phyloP scores from a whole-genome alignment of 2,329 filamentous ascomycete genomes.

The Aspergillus tamarii region DNA sequence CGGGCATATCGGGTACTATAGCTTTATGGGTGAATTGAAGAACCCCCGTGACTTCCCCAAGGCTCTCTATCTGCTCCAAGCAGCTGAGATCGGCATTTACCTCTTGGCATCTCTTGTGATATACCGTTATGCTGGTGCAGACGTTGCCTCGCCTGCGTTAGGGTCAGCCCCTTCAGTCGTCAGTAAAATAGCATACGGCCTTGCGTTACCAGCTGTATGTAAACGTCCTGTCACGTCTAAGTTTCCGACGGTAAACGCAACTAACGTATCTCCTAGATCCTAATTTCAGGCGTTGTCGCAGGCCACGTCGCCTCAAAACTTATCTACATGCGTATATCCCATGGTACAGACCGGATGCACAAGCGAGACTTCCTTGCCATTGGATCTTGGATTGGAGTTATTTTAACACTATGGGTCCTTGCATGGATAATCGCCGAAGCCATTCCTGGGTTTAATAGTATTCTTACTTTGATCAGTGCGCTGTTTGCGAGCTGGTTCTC shows the following conservation, averaged over 20 bases:
- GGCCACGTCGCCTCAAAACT: conserved; percentile 68
- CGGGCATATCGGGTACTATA: conserved; percentile 72
- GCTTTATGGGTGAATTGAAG: conserved; percentile 66
- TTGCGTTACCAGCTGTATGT: conserved; percentile 64
- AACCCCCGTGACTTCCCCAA: conserved; percentile 64
- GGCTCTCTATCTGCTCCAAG: conserved; percentile 64
- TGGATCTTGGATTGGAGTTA: conserved; percentile 62
- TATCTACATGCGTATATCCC: conserved; percentile 66
- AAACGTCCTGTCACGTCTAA: not conserved
- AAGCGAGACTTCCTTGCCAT: conserved; percentile 54
- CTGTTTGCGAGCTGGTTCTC: conserved; percentile 70
- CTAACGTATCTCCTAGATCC: conserved; percentile 45
- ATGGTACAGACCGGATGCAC: conserved; percentile 57
- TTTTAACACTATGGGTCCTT: conserved; percentile 58
- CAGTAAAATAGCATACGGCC: conserved; percentile 67
- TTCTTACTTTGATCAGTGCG: conserved; percentile 65
- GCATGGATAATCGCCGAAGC: conserved; percentile 70
- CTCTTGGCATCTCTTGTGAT: conserved; percentile 68
- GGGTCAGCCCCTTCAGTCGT: conserved; percentile 61
- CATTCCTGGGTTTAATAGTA: conserved; percentile 68
- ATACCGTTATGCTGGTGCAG: conserved; percentile 66
- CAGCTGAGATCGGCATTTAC: conserved; percentile 63
- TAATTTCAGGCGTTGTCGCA: conserved; percentile 71
- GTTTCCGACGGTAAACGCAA: not conserved
- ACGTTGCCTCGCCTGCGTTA: conserved; percentile 67